Percentiles rank a stretch among this genome's conserved stretches.
phyloP scores from a whole-genome alignment of 2,329 filamentous ascomycete species.

The Nemania sp. region DNA sequence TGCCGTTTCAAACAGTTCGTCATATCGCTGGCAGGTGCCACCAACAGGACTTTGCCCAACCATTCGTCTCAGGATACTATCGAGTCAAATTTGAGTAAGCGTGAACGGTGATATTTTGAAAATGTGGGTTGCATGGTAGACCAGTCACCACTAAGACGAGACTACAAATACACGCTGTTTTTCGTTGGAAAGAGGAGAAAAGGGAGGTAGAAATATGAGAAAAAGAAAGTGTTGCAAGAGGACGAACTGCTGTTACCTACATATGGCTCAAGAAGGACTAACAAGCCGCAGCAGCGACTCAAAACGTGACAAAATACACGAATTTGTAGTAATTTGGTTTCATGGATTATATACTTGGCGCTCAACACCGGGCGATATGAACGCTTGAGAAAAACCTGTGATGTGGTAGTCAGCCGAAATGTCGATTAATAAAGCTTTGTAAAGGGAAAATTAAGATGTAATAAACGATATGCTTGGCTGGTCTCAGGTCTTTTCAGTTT shows the following conservation, averaged over 20 bases:
- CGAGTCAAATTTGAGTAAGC: constrained; percentile 29
- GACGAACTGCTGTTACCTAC: constrained; percentile 31
- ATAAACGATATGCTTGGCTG: constrained; percentile 40
- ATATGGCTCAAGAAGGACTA: constrained; percentile 11
- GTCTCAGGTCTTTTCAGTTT: constrained; percentile 85
- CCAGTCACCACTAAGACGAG: constrained; percentile 13
- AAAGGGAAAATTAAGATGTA: constrained; percentile 10
- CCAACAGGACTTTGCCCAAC: constrained; percentile 11
- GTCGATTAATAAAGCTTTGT: constrained; percentile 9
- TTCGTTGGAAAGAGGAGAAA: constrained; percentile 1
- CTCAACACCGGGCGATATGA: constrained; percentile 14
- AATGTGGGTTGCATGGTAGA: constrained; percentile 10
- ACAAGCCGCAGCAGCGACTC: constrained; percentile 10
- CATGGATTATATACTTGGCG: constrained; percentile 19
- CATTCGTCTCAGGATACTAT: constrained; percentile 23
- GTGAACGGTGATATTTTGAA: constrained; percentile 8
- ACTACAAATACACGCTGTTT: not conserved
- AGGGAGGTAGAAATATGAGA: constrained; percentile 9
- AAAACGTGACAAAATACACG: constrained; percentile 17
- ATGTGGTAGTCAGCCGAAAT: constrained; percentile 26
- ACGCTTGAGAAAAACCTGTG: constrained; percentile 21
- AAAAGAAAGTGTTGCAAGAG: constrained; percentile 17
- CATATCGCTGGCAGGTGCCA: constrained; percentile 41
- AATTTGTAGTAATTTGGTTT: constrained; percentile 8
- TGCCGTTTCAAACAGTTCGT: constrained; percentile 43